These are phyloP conservation scores for Pugionium cornutum DNA, from an alignment of 345 rosid genomes.

Conservation along the genomic window DNA sequence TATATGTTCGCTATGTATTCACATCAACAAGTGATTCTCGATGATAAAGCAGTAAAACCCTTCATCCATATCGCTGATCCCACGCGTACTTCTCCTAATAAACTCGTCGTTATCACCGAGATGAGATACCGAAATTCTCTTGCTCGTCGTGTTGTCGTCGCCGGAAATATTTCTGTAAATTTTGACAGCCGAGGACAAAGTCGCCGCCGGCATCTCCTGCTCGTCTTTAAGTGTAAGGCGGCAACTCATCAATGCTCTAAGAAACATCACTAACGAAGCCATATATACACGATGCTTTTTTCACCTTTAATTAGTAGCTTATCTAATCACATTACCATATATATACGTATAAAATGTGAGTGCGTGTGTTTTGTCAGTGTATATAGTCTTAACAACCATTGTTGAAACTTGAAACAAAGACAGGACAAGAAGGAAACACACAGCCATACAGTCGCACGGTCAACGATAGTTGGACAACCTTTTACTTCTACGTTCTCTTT, in stretches of 20 bases:
- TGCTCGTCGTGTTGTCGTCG: background rate
- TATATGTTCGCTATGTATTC: background rate
- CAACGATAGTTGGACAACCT: slow-evolving; percentile 38
- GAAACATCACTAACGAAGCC: slow-evolving; percentile 41
- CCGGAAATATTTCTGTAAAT: slow-evolving; percentile 1
- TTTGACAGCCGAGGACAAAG: background rate
- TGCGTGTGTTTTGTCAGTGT: slow-evolving; percentile 22
- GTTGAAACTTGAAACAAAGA: slow-evolving; percentile 21
- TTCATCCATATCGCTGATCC: slow-evolving; percentile 22
- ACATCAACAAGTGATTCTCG: slow-evolving; percentile 29
- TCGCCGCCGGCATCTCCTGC: background rate
- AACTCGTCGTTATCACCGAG: slow-evolving; percentile 9
- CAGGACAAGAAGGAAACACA: slow-evolving; percentile 1
- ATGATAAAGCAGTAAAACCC: slow-evolving; percentile 24
- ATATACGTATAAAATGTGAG: background rate
- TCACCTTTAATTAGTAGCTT: background rate
- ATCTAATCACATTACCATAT: slow-evolving; percentile 3
- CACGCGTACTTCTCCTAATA: background rate
- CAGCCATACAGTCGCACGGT: slow-evolving; percentile 9
- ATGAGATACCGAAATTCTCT: slow-evolving; percentile 8
- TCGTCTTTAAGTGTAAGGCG: slow-evolving; percentile 38
- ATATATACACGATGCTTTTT: slow-evolving; percentile 20
- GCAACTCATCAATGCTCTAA: slow-evolving; percentile 40
- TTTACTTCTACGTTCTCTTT: slow-evolving; percentile 20
- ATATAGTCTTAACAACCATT: slow-evolving; percentile 39